Base-by-base conservation (phyloP, 345 rosid genomes). In the Mangifera indica region DNA sequence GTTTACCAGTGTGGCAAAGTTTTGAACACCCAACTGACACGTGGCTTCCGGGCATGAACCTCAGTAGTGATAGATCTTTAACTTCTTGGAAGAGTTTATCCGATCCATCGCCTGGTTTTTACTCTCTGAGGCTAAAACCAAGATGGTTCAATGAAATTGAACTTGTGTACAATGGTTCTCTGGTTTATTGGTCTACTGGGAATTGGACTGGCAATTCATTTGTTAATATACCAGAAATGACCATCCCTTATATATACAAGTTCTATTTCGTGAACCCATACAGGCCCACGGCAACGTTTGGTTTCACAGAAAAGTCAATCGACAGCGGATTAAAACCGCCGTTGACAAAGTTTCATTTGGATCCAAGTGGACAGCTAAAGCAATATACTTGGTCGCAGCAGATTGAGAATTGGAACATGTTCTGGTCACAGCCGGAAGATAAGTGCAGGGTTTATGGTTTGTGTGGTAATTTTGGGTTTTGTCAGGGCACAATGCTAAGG, bases 141-240 rank as follows among this genome's bases (percentile, higher is more conserved):
- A 59, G 3, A 49, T 72, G 34, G 21, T 84, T 62, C 60, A 84
- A 85, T 58, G 81, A 79, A 77, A 74, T 87, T 49, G 78, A 85
- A 81, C 83, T 87, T 7, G 86, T 80, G n/a, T 84, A 82, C 63
- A 80, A 88, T 42, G 52, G 52, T 26, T 72, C 74, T 49, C 34
- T 25, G 21, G 71, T n/a, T 32, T 89, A 84, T 66, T 89, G 91
- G 93, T 80, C 78, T 25, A 85, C 88, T 1, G 93, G 89, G 18
- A 84, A 81, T 55, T 89, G 91, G 89, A 85, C 82, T 12, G 91
- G 93, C 7, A 52, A 51, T n/a, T 72, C 78, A n/a, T 89, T 87
- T 58, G 17, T 76, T 45, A 77, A 77, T 59, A 84, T 88, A 7
- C 91, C 89, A 0, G 78, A 87, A 71, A 82, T 87, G 88, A 79